phyloP scores from a whole-genome alignment of 2,329 filamentous ascomycete genomes.

The Scleromitrula shiraiana region DNA sequence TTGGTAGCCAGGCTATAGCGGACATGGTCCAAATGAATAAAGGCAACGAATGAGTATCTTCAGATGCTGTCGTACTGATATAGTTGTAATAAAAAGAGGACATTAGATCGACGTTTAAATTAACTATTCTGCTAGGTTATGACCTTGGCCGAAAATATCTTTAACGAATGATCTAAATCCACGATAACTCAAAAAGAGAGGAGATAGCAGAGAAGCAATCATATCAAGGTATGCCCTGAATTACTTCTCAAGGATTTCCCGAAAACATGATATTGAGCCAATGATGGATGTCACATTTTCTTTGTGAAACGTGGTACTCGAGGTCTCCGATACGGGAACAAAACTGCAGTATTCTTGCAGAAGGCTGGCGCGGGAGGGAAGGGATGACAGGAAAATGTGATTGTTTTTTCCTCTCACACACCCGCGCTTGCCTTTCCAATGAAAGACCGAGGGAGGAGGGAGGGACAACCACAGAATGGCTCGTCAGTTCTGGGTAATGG shows the following conservation, averaged over 20 bases:
- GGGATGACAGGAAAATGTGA: conserved; percentile 1
- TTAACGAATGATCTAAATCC: conserved; percentile 7
- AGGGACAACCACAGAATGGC: neutral
- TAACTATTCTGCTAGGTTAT: conserved; percentile 4
- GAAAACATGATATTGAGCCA: neutral
- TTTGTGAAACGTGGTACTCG: conserved; percentile 3
- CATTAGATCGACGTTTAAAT: conserved; percentile 2
- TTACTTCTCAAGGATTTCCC: neutral
- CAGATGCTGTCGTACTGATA: neutral
- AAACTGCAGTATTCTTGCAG: neutral
- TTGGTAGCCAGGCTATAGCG: no score
- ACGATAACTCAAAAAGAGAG: conserved; percentile 3
- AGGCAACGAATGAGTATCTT: conserved; percentile 1
- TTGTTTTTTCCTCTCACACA: neutral
- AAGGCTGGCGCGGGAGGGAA: neutral
- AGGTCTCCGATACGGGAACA: neutral
- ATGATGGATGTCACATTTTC: neutral
- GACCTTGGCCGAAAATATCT: conserved; percentile 2
- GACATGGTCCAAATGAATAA: no score
- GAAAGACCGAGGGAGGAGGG: neutral
- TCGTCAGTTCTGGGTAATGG: neutral
- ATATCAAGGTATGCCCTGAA: conserved; percentile 5
- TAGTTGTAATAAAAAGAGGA: neutral
- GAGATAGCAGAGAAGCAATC: neutral
- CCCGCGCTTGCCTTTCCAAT: conserved; percentile 4